phyloP scores from a whole-genome alignment of 441 rosid genomes.

The Melastoma candidum region DNA sequence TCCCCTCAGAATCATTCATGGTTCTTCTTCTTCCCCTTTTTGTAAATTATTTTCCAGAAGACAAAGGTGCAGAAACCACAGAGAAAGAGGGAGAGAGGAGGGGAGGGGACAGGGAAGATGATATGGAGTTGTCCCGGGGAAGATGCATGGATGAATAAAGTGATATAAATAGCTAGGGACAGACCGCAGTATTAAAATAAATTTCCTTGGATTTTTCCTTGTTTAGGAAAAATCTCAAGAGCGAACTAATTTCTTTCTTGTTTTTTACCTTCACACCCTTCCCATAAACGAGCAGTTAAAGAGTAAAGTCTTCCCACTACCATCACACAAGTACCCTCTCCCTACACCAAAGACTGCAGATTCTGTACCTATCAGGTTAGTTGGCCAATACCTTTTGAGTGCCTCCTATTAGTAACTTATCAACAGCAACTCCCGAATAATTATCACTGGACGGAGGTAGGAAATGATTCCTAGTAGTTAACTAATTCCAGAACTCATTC shows the following conservation, averaged over 20 bases:
- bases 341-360: slow-evolving; percentile 14
- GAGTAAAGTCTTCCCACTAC: slow-evolving; percentile 20
- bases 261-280: slow-evolving; percentile 25
- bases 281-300: slow-evolving; percentile 35
- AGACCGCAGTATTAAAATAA: slow-evolving; percentile 23
- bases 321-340: slow-evolving; percentile 19
- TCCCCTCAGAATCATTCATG: slow-evolving; percentile 31
- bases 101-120: slow-evolving; percentile 31
- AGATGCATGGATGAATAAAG: slow-evolving; percentile 35
- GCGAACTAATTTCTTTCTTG: slow-evolving; percentile 20
- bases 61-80: slow-evolving; percentile 32
- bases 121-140: slow-evolving; percentile 28
- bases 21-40: slow-evolving; percentile 7
- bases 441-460: too few relatives aligned
- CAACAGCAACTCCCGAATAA: neutral
- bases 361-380: neutral
- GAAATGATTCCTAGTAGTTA: too few relatives aligned
- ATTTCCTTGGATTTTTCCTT: slow-evolving; percentile 40
- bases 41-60: slow-evolving; percentile 22
- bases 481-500: too few relatives aligned
- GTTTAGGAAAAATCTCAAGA: slow-evolving; percentile 35
- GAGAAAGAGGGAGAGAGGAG: neutral
- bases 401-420: neutral
- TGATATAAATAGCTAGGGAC: slow-evolving; percentile 54
- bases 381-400: too few relatives aligned